Evolutionary conservation across 441 rosid genomes (phyloP).

Genomic region (Bocquillonia castaneifolia): DNA sequence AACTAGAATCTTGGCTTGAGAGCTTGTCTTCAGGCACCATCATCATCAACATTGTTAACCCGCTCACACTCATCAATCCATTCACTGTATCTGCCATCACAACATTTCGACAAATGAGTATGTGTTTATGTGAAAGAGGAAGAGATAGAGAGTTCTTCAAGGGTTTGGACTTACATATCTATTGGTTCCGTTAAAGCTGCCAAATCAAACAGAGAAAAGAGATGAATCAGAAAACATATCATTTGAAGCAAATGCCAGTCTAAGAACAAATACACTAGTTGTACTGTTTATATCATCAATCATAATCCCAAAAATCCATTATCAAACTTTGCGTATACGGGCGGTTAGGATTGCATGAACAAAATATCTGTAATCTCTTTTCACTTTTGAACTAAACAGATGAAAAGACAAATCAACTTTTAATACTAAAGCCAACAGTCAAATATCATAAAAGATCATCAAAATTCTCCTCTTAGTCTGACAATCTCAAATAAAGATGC

Average conservation of each 20-base stretch:
- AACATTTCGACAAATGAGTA: neutral
- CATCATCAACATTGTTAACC: constrained; percentile 68
- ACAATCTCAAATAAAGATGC: neutral
- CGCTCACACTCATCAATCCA: constrained; percentile 93
- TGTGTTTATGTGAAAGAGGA: neutral
- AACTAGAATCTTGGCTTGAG: constrained; percentile 8
- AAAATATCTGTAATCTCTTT: neutral
- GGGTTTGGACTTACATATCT: constrained; percentile 63
- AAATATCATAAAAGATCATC: neutral
- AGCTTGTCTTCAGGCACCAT: constrained; percentile 42
- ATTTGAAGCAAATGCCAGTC: neutral
- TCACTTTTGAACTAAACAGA: neutral
- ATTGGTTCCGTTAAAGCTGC: constrained; percentile 84
- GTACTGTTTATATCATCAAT: neutral
- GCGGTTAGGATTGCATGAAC: neutral
- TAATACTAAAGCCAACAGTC: neutral
- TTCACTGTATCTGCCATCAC: constrained; percentile 43
- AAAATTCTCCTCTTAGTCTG: neutral
- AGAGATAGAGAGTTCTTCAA: neutral
- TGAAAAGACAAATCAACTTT: neutral
- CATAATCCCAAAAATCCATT: neutral
- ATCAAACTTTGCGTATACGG: neutral
- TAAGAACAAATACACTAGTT: neutral
- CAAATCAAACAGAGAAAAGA: constrained; percentile 23
- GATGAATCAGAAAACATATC: constrained; percentile 1